Evolutionary conservation across 768 basidiomycete species (phyloP).

Genomic region (Calocera cornea): DNA sequence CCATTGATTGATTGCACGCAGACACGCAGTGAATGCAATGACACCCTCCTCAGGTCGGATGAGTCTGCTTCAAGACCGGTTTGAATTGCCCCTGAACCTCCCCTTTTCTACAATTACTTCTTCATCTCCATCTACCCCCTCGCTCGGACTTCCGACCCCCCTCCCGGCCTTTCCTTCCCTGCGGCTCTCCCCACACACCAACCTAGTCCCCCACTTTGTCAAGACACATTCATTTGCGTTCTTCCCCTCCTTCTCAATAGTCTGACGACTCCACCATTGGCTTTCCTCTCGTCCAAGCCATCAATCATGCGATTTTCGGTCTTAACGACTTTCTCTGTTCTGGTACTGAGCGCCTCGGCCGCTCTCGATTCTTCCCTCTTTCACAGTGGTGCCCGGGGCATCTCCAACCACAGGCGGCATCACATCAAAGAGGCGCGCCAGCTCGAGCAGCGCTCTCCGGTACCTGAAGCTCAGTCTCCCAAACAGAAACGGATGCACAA

Average conservation of each 20-base stretch:
- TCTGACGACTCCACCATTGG: not conserved
- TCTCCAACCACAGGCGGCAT: not conserved
- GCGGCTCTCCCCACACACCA: not conserved
- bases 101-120: too few species aligned
- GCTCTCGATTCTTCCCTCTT: not conserved
- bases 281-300: not conserved
- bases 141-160: too few species aligned
- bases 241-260: not conserved
- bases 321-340: not conserved
- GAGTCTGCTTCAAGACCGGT: too few species aligned
- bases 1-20: too few species aligned
- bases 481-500: not conserved
- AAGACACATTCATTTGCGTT: not conserved
- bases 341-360: not conserved
- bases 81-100: too few species aligned
- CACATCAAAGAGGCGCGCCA: not conserved
- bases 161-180: not conserved
- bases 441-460: not conserved
- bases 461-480: not conserved
- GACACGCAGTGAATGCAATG: too few species aligned
- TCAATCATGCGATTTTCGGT: not conserved
- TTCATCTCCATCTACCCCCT: too few species aligned
- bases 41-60: too few species aligned
- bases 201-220: not conserved
- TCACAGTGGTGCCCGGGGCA: not conserved